Evolutionary conservation across 163 green algal genomes (phyloP).

Genomic region (Chlamydomonas reinhardtii): DNA sequence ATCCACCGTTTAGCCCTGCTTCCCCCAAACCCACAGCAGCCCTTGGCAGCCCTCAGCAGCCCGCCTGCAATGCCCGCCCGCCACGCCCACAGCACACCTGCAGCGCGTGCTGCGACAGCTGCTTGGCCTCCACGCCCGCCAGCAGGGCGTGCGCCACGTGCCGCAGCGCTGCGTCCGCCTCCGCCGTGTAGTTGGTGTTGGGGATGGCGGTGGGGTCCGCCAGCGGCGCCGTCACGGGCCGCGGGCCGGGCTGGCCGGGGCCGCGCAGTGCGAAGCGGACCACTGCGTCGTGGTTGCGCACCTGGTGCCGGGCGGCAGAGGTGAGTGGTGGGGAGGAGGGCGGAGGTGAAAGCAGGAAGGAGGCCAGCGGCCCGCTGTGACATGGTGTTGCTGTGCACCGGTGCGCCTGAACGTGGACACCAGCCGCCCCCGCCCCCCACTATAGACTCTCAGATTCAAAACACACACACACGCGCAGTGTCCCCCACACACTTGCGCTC

Average conservation of each 20-base stretch:
- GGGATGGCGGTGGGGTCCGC: slow-evolving; percentile 86
- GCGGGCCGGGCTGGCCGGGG: slow-evolving; percentile 74
- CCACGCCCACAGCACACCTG: slow-evolving; percentile 56
- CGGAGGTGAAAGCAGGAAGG: no score
- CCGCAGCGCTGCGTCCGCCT: slow-evolving; percentile 79
- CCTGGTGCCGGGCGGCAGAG: slow-evolving; percentile 26
- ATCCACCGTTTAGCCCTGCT: no score
- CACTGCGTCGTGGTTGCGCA: slow-evolving; percentile 83
- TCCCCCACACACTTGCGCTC: no score
- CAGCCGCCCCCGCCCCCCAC: no score
- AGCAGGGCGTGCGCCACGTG: slow-evolving; percentile 88
- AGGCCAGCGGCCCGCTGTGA: no score
- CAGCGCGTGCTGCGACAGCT: slow-evolving; percentile 65
- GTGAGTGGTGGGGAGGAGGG: neutral
- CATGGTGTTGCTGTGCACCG: no score
- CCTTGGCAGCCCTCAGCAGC: no score
- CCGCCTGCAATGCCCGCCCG: no score
- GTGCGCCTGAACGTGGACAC: no score
- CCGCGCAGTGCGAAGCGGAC: slow-evolving; percentile 87
- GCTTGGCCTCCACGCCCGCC: slow-evolving; percentile 74
- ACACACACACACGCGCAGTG: no score
- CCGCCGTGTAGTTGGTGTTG: slow-evolving; percentile 56
- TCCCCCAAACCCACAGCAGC: no score
- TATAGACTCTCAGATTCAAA: no score
- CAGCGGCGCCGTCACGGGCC: slow-evolving; percentile 81